These are phyloP conservation scores for Cenococcum geophilum DNA, from an alignment of 495 filamentous ascomycete genomes.

Conservation along the genomic window DNA sequence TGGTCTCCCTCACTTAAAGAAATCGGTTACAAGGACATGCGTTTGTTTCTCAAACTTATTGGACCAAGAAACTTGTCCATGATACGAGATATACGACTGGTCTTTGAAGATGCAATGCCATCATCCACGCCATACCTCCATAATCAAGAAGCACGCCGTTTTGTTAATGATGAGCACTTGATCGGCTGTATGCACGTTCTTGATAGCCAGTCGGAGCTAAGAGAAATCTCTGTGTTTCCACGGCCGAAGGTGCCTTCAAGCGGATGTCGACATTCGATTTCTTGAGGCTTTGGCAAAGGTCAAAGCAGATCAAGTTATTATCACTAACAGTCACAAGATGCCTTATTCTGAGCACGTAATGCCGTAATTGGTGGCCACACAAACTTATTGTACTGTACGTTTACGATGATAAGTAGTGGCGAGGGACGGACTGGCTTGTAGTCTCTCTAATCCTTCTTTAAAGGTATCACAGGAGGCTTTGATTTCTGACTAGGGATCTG, in stretches of 20 bases:
- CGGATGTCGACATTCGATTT: constrained; percentile 26
- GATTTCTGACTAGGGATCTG: no score
- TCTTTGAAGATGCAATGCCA: constrained; percentile 31
- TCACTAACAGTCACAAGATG: not conserved
- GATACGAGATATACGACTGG: constrained; percentile 28
- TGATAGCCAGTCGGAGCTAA: constrained; percentile 20
- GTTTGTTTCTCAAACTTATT: constrained; percentile 32
- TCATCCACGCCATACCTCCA: constrained; percentile 27
- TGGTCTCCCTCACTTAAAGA: constrained; percentile 27
- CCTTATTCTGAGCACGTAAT: not conserved
- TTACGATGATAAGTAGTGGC: no score
- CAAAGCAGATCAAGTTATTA: constrained; percentile 30
- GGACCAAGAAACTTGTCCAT: constrained; percentile 29
- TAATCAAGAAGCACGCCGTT: constrained; percentile 31
- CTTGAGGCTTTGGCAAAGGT: constrained; percentile 28
- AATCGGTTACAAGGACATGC: constrained; percentile 34
- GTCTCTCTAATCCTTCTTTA: no score
- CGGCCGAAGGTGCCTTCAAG: constrained; percentile 24
- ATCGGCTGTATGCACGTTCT: constrained; percentile 31
- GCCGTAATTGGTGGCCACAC: no score
- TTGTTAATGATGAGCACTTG: constrained; percentile 35
- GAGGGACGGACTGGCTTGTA: no score
- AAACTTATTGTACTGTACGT: no score
- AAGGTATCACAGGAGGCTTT: no score
- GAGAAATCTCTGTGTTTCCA: constrained; percentile 29